phyloP scores from a whole-genome alignment of 1,284 basidiomycete species.

The Sanghuangporus sanghuang region DNA sequence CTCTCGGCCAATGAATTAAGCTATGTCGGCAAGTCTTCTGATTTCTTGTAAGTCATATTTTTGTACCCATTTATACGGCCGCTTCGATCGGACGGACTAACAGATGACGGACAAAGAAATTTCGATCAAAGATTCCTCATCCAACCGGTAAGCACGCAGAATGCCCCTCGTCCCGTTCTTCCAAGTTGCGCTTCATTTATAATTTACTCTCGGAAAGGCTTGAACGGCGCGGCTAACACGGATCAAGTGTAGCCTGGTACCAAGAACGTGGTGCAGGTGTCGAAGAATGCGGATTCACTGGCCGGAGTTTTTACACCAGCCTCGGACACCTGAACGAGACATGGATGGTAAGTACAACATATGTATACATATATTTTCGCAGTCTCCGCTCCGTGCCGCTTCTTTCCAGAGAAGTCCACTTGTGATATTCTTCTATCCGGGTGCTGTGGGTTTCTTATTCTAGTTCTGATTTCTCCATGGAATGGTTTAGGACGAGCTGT shows the following conservation, averaged over 20 bases:
- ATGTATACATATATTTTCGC: background rate
- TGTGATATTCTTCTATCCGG: background rate
- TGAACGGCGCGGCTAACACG: background rate
- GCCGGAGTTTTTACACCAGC: constrained; percentile 79
- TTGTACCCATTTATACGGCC: background rate
- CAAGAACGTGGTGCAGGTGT: constrained; percentile 64
- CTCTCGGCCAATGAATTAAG: constrained; percentile 66
- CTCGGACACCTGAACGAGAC: constrained; percentile 72
- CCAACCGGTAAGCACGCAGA: constrained; percentile 43
- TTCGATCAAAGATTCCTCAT: constrained; percentile 57
- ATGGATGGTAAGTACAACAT: constrained; percentile 43
- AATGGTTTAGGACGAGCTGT: constrained; percentile 46
- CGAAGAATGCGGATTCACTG: constrained; percentile 41
- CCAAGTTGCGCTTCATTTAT: background rate
- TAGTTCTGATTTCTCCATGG: background rate
- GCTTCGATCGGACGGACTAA: background rate
- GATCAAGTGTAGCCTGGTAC: constrained; percentile 61
- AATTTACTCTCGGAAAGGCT: background rate
- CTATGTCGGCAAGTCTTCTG: constrained; percentile 44
- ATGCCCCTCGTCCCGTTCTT: background rate
- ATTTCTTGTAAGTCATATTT: background rate
- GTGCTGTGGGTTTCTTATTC: background rate
- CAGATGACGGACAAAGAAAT: constrained; percentile 45
- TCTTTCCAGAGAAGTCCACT: background rate
- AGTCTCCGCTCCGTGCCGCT: background rate